These are phyloP conservation scores for Waltergamsia citrina DNA, from an alignment of 2,329 filamentous ascomycete genomes.

Conservation along the genomic window DNA sequence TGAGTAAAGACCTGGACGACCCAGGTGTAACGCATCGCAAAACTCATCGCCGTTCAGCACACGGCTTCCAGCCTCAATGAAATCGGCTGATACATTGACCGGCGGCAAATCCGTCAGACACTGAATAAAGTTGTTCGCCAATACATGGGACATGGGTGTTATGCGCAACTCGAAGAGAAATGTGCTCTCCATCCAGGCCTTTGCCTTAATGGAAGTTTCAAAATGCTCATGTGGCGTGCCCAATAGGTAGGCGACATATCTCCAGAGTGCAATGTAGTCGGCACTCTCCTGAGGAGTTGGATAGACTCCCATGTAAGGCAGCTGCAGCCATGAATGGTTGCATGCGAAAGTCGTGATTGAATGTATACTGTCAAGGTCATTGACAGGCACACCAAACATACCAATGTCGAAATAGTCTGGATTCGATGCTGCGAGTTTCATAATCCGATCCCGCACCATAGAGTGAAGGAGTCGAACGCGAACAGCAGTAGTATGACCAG, in stretches of 20 bases:
- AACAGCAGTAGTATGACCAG: constrained; percentile 50
- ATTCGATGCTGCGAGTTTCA: constrained; percentile 41
- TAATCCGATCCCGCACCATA: constrained; percentile 51
- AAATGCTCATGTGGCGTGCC: constrained; percentile 58
- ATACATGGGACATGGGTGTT: constrained; percentile 47
- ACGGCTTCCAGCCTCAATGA: constrained; percentile 36
- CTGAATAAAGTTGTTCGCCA: constrained; percentile 65
- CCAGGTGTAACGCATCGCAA: constrained; percentile 23
- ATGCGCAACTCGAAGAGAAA: constrained; percentile 58
- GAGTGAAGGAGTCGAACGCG: constrained; percentile 57
- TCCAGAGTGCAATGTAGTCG: constrained; percentile 69
- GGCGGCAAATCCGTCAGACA: background rate
- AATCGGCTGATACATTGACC: constrained; percentile 24
- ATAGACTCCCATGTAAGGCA: constrained; percentile 65
- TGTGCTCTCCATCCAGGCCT: constrained; percentile 57
- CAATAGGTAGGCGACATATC: constrained; percentile 62
- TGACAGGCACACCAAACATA: constrained; percentile 56
- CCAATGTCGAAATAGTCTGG: constrained; percentile 52
- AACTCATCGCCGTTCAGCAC: constrained; percentile 25
- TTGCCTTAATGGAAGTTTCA: constrained; percentile 43
- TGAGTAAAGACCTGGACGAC: constrained; percentile 14
- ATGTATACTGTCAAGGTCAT: constrained; percentile 63
- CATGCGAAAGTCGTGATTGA: constrained; percentile 65
- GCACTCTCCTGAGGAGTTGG: constrained; percentile 49
- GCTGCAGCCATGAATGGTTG: constrained; percentile 55